A percentile compares a stretch with the other conserved stretches of the same genome.
These are phyloP conservation scores for Gynochthodes officinalis DNA, from an alignment of 257 asterid species.

Conservation along the genomic window DNA sequence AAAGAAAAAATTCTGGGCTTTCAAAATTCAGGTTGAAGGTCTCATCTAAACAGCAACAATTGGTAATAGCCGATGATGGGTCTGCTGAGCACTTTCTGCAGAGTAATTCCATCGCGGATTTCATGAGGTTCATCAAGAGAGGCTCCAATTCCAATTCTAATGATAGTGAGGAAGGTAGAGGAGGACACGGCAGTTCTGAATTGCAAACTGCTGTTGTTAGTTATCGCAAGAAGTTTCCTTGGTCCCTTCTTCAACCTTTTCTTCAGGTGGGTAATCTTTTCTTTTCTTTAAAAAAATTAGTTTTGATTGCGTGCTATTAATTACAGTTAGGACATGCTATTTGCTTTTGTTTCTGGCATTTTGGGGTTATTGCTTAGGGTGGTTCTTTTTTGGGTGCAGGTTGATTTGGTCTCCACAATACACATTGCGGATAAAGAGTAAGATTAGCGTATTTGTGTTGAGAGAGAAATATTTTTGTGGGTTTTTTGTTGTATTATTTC, in stretches of 20 bases:
- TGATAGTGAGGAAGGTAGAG: slow-evolving; percentile 5
- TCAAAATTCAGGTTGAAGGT: slow-evolving; percentile 34
- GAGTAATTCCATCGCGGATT: slow-evolving; percentile 84
- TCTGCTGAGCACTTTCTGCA: slow-evolving; percentile 57
- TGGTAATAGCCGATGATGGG: slow-evolving; percentile 26
- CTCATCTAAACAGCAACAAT: slow-evolving; percentile 30
- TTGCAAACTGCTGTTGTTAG: slow-evolving; percentile 86
- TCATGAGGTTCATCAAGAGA: slow-evolving; percentile 76
- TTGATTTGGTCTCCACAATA: slow-evolving; percentile 95
- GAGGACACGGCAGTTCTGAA: slow-evolving; percentile 38
- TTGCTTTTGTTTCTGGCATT: not conserved
- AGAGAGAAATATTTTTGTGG: not conserved
- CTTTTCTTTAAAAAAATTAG: too few species aligned
- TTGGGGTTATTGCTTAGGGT: not conserved
- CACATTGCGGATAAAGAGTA: slow-evolving; percentile 99
- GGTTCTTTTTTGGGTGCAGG: slow-evolving; percentile 35
- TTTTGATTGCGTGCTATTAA: too few species aligned
- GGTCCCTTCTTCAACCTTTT: slow-evolving; percentile 86
- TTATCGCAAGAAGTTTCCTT: slow-evolving; percentile 88
- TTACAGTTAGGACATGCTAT: not conserved
- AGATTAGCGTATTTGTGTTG: slow-evolving; percentile 22
- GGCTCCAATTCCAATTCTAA: slow-evolving; percentile 27
- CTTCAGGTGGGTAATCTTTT: slow-evolving; percentile 47
- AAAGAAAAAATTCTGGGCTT: slow-evolving; percentile 23
- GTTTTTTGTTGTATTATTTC: not conserved